These are phyloP conservation scores for Chaetomium fimeti DNA, from an alignment of 495 filamentous ascomycete genomes.

Conservation along the genomic window DNA sequence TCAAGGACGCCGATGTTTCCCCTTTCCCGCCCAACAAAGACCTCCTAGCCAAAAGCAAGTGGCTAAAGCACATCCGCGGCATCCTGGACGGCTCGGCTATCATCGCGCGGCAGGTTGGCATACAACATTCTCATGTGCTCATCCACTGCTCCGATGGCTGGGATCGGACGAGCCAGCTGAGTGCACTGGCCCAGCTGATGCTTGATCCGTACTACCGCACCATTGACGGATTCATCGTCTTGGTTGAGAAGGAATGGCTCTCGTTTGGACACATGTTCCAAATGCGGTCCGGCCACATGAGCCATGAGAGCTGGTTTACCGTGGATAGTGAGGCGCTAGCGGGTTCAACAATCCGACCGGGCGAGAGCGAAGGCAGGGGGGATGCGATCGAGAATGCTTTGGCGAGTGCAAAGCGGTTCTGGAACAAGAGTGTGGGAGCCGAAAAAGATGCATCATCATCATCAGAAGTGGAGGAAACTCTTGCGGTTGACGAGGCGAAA, in stretches of 20 bases:
- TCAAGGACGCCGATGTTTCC: conserved; percentile 90
- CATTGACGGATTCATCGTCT: conserved; percentile 88
- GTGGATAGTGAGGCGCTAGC: conserved; percentile 69
- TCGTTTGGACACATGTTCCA: conserved; percentile 98
- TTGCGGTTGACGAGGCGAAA: conserved; percentile 49
- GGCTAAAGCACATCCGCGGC: conserved; percentile 86
- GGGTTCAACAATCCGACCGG: conserved; percentile 52
- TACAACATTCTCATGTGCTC: conserved; percentile 89
- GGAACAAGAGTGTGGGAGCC: conserved; percentile 71
- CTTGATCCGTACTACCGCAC: conserved; percentile 96
- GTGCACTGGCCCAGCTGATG: conserved; percentile 89
- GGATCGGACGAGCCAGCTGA: conserved; percentile 95
- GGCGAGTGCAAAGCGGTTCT: conserved; percentile 84
- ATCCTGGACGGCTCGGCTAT: conserved; percentile 80
- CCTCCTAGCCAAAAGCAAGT: conserved; percentile 75
- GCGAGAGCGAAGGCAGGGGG: conserved; percentile 57
- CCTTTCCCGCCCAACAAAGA: conserved; percentile 82
- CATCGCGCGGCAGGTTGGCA: conserved; percentile 84
- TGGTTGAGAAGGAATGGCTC: conserved; percentile 97
- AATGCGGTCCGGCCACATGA: conserved; percentile 78
- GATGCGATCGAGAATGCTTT: conserved; percentile 86
- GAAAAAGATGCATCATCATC: conserved; percentile 54
- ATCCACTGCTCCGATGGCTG: conserved; percentile 99
- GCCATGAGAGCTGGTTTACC: conserved; percentile 93
- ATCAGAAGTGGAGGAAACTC: conserved; percentile 57